Conservation (phyloP, 1,284 basidiomycete species). For the Moesziomyces antarcticus region DNA sequence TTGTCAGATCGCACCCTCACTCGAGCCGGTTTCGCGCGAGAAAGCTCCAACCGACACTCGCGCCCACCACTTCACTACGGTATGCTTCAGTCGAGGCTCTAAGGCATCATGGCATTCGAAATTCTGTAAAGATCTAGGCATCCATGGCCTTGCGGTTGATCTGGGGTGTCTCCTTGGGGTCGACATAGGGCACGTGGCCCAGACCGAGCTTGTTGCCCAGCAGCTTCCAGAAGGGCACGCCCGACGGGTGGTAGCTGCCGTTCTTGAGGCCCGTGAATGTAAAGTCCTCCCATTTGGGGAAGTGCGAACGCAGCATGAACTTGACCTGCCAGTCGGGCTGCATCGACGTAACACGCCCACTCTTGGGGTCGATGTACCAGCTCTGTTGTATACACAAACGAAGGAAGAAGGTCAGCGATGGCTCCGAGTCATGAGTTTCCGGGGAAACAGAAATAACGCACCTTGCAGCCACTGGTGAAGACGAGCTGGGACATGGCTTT, state of each 20-base stretch:
- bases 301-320: constrained; percentile 43
- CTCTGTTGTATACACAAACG: neutral
- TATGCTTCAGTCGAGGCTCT: neutral
- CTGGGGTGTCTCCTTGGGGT: constrained; percentile 49
- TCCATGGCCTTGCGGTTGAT: constrained; percentile 53
- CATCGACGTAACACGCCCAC: constrained; percentile 56
- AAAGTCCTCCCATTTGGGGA: constrained; percentile 59
- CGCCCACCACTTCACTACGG: too few species aligned
- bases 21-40: too few species aligned
- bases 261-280: constrained; percentile 46
- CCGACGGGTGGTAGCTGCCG: constrained; percentile 18
- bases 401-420: neutral
- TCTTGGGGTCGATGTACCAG: constrained; percentile 61
- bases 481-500: constrained; percentile 56
- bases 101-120: neutral
- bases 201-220: constrained; percentile 49
- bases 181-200: constrained; percentile 48
- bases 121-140: constrained; percentile 10
- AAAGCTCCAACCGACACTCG: neutral
- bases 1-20: neutral
- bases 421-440: neutral
- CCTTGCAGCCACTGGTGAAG: constrained; percentile 52
- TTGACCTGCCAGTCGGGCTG: constrained; percentile 64
- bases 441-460: neutral
- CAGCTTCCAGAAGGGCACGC: constrained; percentile 48